These are phyloP conservation scores for Aspergillus campestris DNA, from an alignment of 495 filamentous ascomycete genomes.

Conservation along the genomic window DNA sequence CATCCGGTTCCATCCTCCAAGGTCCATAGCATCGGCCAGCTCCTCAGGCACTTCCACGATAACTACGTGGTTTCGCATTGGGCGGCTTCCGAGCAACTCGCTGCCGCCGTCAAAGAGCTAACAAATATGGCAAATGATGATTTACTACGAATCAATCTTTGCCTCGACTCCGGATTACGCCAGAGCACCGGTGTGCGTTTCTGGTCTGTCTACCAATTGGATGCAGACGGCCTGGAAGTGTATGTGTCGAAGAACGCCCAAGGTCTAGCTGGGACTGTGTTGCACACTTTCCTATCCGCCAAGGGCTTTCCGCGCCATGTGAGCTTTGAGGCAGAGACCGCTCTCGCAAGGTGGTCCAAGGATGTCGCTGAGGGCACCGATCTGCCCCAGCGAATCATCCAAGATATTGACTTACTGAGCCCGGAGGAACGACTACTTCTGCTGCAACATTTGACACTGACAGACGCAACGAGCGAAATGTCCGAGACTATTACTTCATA, in stretches of 20 bases:
- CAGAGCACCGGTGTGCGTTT: constrained; percentile 40
- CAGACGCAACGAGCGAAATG: constrained; percentile 21
- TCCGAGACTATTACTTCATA: constrained; percentile 28
- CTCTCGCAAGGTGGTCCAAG: constrained; percentile 32
- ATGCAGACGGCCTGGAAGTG: constrained; percentile 36
- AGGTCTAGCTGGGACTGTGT: constrained; percentile 39
- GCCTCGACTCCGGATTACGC: constrained; percentile 48
- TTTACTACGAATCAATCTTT: constrained; percentile 30
- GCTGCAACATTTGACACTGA: constrained; percentile 41
- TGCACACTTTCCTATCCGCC: constrained; percentile 50
- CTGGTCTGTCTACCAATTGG: constrained; percentile 46
- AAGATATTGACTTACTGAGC: constrained; percentile 47
- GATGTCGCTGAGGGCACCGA: constrained; percentile 21
- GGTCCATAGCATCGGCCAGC: constrained; percentile 23
- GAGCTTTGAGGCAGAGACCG: constrained; percentile 44
- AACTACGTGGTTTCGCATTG: constrained; percentile 9
- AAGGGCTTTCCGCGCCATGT: constrained; percentile 40
- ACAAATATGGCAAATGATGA: constrained; percentile 22
- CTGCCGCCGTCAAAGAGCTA: constrained; percentile 24
- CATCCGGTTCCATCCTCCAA: constrained; percentile 32
- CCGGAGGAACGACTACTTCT: constrained; percentile 43
- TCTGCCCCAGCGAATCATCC: constrained; percentile 38
- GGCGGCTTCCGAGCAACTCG: constrained; percentile 13
- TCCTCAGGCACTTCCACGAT: constrained; percentile 27
- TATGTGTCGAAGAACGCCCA: constrained; percentile 48